Percentiles rank a stretch among this genome's conserved stretches.
Conservation (phyloP, 2,329 filamentous ascomycete genomes). For the Acrodontium crateriforme region DNA sequence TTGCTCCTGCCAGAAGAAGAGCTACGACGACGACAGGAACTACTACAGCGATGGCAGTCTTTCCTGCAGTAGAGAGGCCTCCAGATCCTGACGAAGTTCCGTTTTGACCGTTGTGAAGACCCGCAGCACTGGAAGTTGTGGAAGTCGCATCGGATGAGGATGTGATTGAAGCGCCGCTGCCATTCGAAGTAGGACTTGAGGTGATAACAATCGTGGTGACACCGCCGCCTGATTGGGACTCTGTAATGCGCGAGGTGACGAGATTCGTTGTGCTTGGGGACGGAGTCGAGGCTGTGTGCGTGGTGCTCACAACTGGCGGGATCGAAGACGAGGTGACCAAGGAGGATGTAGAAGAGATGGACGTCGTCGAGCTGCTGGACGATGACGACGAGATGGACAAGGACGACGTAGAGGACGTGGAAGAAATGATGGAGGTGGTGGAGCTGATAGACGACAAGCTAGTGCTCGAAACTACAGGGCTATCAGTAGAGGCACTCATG, state of each 20-base stretch:
- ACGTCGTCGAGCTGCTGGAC: constrained; percentile 1
- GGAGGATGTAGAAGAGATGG: constrained; percentile 1
- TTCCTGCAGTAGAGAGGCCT: constrained; percentile 48
- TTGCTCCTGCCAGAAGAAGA: constrained; percentile 57
- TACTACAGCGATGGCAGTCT: constrained; percentile 84
- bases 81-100: constrained; percentile 19
- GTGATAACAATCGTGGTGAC: constrained; percentile 2
- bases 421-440: neutral
- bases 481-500: constrained; percentile 1
- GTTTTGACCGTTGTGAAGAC: constrained; percentile 3
- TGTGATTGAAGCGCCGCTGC: constrained; percentile 1
- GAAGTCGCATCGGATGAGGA: constrained; percentile 2
- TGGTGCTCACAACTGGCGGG: too few relatives aligned
- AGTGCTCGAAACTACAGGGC: constrained; percentile 1
- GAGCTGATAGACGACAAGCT: constrained; percentile 1
- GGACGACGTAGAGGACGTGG: constrained; percentile 1
- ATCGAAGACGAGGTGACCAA: constrained; percentile 1
- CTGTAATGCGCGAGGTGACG: constrained; percentile 2
- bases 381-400: neutral
- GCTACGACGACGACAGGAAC: constrained; percentile 84
- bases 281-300: too few relatives aligned
- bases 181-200: neutral
- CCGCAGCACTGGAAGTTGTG: constrained; percentile 1
- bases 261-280: constrained; percentile 1
- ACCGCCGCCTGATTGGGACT: neutral